Evolutionary conservation across 306 rosid genomes (phyloP), one percentile per base, ranked within the genome.

Genomic region (Sechiopsis laciniata): DNA sequence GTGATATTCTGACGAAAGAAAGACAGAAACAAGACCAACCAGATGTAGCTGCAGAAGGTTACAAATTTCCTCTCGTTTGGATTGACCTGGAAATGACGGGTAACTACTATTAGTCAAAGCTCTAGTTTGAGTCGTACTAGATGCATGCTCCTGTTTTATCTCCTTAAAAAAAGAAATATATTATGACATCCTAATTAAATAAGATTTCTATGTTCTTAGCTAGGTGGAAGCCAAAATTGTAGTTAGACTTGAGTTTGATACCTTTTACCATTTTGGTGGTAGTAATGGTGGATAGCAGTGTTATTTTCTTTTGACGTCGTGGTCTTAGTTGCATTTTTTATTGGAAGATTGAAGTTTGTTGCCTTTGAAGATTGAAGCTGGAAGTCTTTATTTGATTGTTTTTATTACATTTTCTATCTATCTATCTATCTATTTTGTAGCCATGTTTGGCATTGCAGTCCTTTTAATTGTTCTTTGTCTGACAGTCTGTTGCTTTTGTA

Each of bases 61-160:
- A 80, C 88, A 94, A 56, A 79, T 58, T 86, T 79, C 98, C 98
- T 56, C 97, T 94, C 78, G 89, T 94, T 46, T 94, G 98, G 98
- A 86, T 94, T 85, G 97, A 94, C 88, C 84, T 94, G 85, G 98
- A 94, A 88, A 94, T 94, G 98, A 90, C 98, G 2, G 98, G 98
- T 94, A 81, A 77, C 81, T 55, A 51, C 46, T 71, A 72, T 24
- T 6, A 15, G 48, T 21, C 9, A 20, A 61, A 61, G 21, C 8
- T 32, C 17, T 61, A 19, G 15, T 55, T 32, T 6, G 68, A 32
- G 48, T 61, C 45, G 15, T 29, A 32, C 48, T 61, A 61, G 13
- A 61, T 32, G 11, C 68, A 61, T 61, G 67, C 40, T 24, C 7
- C 10, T 59, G 8, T 22, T 10, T 11, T 58, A 21, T 55, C 3